Base-by-base conservation (phyloP, 1,284 basidiomycete species). In the Exsudoporus floridanus region DNA sequence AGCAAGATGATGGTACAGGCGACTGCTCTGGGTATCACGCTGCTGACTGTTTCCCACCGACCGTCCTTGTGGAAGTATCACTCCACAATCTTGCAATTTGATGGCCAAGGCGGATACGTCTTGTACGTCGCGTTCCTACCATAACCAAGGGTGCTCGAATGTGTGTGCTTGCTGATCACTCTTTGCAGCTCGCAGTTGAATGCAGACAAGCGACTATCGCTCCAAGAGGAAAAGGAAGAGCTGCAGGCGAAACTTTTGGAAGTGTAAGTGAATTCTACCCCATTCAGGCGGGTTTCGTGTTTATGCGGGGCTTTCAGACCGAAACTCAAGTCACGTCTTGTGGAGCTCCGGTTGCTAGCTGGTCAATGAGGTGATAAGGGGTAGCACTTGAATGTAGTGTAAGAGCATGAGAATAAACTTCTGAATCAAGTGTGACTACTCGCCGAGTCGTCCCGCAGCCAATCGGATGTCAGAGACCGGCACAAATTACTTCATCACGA, bases 41-140 rank as follows among this genome's bases (percentile, higher is more conserved):
- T 96, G 28, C 75, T 97, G 61, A 96, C 93, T 1, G 93, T 96
- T 39, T 94, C 90, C 21, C 93, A 96, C 73, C 84, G 92, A 14
- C 92, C 94, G 12, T 94, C 91, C 34, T 73, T 98, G 58, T 98
- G 94, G 94, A 93, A 94, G 69, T 94, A 97, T 69, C 95, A 99
- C 72, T 83, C 86, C 25, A 88, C 90, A 70, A 94, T 98, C 54
- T 74, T 98, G 54, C 94, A 95, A 65, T 94, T 92, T 65, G 88
- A 91, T 61, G 88, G 88, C 3, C 84, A 87, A 65, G 90, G 89
- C 30, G 86, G 87, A 61, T 92, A 92, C 69, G 81, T 90, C 14
- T 92, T 98, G 86, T 92, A 63, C 58, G 89, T 80, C 18, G 25
- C 33, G 40, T 47, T 59, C 45, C 39, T 47, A 36, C 42, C 36